These are phyloP conservation scores for Suillus discolor DNA, from an alignment of 768 basidiomycete species.

Conservation along the genomic window DNA sequence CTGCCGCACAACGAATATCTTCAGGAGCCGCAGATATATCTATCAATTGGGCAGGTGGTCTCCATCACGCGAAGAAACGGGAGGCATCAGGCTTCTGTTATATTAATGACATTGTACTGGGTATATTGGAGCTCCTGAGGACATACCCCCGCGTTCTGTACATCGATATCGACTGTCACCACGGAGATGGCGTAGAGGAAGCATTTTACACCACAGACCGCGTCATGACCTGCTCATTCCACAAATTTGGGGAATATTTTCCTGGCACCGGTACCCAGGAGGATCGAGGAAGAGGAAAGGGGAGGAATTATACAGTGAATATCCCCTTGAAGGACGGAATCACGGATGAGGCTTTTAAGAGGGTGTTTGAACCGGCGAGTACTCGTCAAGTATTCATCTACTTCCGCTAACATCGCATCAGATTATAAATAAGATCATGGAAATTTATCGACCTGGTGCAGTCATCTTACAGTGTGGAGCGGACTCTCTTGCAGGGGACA, in stretches of 20 bases:
- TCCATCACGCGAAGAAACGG: constrained; percentile 99
- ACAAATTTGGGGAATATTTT: constrained; percentile 89
- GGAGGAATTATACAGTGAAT: constrained; percentile 89
- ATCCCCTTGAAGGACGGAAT: constrained; percentile 94
- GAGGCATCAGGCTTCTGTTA: constrained; percentile 99
- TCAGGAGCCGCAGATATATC: constrained; percentile 80
- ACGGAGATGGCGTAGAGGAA: constrained; percentile 98
- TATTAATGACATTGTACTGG: constrained; percentile 96
- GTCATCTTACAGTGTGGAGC: constrained; percentile 95
- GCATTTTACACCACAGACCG: constrained; percentile 97
- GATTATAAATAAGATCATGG: constrained; percentile 85
- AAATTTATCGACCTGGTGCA: constrained; percentile 84
- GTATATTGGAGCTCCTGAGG: constrained; percentile 90
- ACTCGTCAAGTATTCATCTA: background rate
- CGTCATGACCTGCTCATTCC: constrained; percentile 97
- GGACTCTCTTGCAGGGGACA: constrained; percentile 94
- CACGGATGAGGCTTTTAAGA: constrained; percentile 83
- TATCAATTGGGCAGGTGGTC: constrained; percentile 97
- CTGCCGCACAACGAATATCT: constrained; percentile 78
- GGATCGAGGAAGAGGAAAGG: constrained; percentile 81
- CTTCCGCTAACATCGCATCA: constrained; percentile 30
- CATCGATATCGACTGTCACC: constrained; percentile 98
- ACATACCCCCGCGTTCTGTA: constrained; percentile 87
- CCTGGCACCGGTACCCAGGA: constrained; percentile 82
- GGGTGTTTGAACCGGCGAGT: constrained; percentile 91